Evolutionary conservation across 2,329 filamentous ascomycete genomes (phyloP).

Genomic region (Pestalotiopsis sp.): DNA sequence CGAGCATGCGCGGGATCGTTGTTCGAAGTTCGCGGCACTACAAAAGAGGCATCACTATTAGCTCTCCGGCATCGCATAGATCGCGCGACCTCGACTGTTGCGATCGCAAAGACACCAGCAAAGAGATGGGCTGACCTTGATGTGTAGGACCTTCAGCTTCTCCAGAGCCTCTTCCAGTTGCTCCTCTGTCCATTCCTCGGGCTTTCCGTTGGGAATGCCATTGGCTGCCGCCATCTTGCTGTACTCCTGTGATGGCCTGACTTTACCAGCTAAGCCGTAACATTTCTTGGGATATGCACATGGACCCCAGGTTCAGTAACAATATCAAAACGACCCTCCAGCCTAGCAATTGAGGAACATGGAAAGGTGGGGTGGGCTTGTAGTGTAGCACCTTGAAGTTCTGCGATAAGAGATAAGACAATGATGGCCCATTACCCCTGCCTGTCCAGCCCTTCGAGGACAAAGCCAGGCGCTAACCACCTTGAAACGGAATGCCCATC

Average conservation of each 20-base stretch:
- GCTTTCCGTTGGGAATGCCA: constrained; percentile 13
- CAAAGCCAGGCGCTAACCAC: no score
- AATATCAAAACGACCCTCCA: neutral
- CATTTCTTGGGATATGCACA: neutral
- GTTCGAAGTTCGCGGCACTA: constrained; percentile 52
- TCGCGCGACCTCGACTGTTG: neutral
- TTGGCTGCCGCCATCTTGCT: constrained; percentile 11
- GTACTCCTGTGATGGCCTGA: neutral
- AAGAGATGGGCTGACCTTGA: constrained; percentile 41
- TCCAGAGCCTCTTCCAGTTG: constrained; percentile 52
- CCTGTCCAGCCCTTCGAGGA: no score
- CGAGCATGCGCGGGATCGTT: constrained; percentile 52
- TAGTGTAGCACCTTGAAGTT: neutral
- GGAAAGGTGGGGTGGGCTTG: neutral
- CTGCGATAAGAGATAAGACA: neutral
- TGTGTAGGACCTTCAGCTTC: constrained; percentile 56
- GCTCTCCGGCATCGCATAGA: neutral
- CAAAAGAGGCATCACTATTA: constrained; percentile 11
- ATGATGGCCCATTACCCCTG: no score
- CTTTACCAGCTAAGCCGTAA: neutral
- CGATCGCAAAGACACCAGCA: no score
- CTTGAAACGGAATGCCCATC: no score
- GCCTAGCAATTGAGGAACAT: neutral
- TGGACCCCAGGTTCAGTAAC: neutral
- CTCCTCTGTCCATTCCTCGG: constrained; percentile 48